Evolutionary conservation across 2,329 filamentous ascomycete species (phyloP).

Genomic region (Pestalotiopsis sp.): DNA sequence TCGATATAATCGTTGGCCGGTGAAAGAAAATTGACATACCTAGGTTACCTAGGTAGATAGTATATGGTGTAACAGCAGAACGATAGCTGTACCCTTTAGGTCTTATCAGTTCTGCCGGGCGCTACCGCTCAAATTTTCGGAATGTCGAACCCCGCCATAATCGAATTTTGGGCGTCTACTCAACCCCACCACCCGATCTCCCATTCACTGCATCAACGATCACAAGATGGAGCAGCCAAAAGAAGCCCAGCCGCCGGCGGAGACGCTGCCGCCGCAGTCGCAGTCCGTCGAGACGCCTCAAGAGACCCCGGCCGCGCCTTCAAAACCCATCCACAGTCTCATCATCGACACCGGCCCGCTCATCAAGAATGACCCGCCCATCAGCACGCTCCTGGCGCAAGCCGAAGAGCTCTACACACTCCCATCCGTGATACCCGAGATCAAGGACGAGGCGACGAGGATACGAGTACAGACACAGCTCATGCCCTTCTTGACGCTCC

Average conservation of each 20-base stretch:
- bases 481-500: slow-evolving; percentile 79
- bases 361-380: slow-evolving; percentile 87
- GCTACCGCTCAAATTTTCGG: slow-evolving; percentile 9
- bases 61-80: too few relatives aligned
- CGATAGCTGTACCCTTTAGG: too few relatives aligned
- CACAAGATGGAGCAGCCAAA: neutral
- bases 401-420: slow-evolving; percentile 81
- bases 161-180: neutral
- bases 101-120: neutral
- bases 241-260: neutral
- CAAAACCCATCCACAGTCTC: slow-evolving; percentile 14
- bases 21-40: too few relatives aligned
- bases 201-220: slow-evolving; percentile 2
- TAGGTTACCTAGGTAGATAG: too few relatives aligned
- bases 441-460: slow-evolving; percentile 82
- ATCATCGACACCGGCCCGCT: slow-evolving; percentile 40
- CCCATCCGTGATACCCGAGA: slow-evolving; percentile 84
- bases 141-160: slow-evolving; percentile 6
- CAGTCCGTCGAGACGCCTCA: neutral
- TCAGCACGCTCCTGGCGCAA: slow-evolving; percentile 79
- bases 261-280: neutral
- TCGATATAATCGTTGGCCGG: too few relatives aligned
- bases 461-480: slow-evolving; percentile 82
- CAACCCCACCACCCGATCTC: slow-evolving; percentile 6
- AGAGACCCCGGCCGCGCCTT: neutral